Percentiles rank a stretch among this genome's conserved stretches.
These are phyloP conservation scores for Talaromyces sp. DNA, from an alignment of 2,329 filamentous ascomycete species.

Conservation along the genomic window DNA sequence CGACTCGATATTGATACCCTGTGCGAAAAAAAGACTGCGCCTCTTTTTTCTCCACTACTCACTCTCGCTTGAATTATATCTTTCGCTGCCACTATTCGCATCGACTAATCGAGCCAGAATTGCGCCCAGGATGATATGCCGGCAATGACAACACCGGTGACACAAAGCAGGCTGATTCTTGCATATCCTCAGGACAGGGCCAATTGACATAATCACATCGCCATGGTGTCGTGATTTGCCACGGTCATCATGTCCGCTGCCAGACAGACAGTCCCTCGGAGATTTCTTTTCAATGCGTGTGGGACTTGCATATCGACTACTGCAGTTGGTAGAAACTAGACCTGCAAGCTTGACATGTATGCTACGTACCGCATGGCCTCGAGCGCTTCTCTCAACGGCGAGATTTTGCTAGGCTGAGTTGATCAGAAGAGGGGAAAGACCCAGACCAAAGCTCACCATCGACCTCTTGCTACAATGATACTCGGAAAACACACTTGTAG, in stretches of 20 bases:
- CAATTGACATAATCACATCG: background rate
- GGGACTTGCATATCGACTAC: background rate
- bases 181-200: background rate
- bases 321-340: background rate
- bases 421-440: background rate
- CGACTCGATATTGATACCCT: too few relatives aligned
- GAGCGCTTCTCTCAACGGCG: background rate
- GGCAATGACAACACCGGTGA: background rate
- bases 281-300: background rate
- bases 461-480: background rate
- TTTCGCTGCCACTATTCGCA: background rate
- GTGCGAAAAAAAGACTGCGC: too few relatives aligned
- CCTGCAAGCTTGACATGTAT: background rate
- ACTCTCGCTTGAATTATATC: background rate
- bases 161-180: background rate
- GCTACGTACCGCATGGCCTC: background rate
- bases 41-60: too few relatives aligned
- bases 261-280: background rate
- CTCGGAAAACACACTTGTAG: background rate
- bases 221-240: background rate
- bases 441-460: background rate
- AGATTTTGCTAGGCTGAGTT: background rate
- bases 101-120: background rate
- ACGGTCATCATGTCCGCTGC: background rate
- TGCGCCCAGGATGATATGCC: background rate